These are phyloP conservation scores for Pseudoturritis turrita DNA, from an alignment of 345 rosid species.

Conservation along the genomic window DNA sequence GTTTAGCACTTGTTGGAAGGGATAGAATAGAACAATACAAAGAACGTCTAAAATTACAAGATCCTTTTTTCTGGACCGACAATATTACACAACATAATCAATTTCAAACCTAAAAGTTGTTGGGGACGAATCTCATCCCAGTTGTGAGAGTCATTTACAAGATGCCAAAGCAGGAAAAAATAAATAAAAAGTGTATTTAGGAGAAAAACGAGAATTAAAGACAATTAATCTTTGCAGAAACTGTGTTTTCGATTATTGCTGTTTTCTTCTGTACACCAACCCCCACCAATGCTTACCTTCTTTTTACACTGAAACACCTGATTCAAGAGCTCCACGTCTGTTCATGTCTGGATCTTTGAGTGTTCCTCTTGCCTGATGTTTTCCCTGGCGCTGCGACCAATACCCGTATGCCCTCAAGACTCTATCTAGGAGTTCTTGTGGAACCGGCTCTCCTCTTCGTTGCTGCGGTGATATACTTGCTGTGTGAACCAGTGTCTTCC, in stretches of 20 bases:
- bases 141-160: constrained; percentile 27
- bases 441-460: constrained; percentile 88
- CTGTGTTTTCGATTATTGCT: constrained; percentile 23
- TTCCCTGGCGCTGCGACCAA: constrained; percentile 81
- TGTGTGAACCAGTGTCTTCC: constrained; percentile 92
- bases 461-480: constrained; percentile 84
- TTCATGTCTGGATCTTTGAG: constrained; percentile 27
- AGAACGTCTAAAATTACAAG: constrained; percentile 18
- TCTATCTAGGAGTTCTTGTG: constrained; percentile 78
- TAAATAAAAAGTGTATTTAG: not conserved
- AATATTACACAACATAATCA: constrained; percentile 10
- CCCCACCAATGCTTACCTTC: constrained; percentile 24
- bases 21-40: not conserved
- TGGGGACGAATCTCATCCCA: constrained; percentile 23
- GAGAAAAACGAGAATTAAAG: constrained; percentile 11
- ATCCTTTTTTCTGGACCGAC: not conserved
- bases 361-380: constrained; percentile 58
- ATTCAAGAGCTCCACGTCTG: constrained; percentile 21
- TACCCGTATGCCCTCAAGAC: constrained; percentile 69
- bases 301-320: constrained; percentile 32
- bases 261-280: constrained; percentile 26
- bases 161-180: constrained; percentile 12
- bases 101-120: not conserved
- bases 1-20: not conserved
- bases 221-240: constrained; percentile 29